Evolutionary conservation across 148 eudicot species (phyloP).

Genomic region (Pouteria glomerata): DNA sequence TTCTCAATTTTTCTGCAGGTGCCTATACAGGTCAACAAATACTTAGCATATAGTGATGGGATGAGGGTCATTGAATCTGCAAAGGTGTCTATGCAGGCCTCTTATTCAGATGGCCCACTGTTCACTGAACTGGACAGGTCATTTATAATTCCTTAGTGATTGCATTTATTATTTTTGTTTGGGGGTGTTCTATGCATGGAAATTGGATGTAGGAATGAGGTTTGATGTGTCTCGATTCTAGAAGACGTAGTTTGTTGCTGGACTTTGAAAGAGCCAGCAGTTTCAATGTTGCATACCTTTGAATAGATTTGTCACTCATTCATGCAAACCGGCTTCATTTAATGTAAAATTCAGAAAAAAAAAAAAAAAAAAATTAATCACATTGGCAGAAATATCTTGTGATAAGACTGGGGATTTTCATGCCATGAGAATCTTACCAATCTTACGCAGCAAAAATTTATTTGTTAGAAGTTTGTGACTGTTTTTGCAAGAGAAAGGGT

Average conservation of each 20-base stretch:
- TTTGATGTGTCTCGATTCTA: not conserved
- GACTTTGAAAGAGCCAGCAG: not conserved
- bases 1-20: slow-evolving; percentile 44
- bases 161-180: not conserved
- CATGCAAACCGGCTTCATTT: not conserved
- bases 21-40: slow-evolving; percentile 90
- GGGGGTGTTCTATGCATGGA: not conserved
- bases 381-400: too few relatives aligned
- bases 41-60: slow-evolving; percentile 83
- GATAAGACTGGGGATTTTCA: not conserved
- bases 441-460: not conserved
- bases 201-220: not conserved
- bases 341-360: not conserved
- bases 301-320: not conserved
- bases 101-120: slow-evolving; percentile 51
- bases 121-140: slow-evolving; percentile 77
- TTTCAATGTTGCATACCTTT: not conserved
- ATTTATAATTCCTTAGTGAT: not conserved
- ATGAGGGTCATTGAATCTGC: slow-evolving; percentile 73
- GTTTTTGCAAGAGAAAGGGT: too few relatives aligned
- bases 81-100: slow-evolving; percentile 30
- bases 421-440: not conserved
- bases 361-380: too few relatives aligned
- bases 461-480: too few relatives aligned
- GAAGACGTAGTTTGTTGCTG: not conserved